Evolutionary conservation across 345 rosid species (phyloP), one percentile per base, ranked within the genome.

Genomic region (Camelina neglecta): DNA sequence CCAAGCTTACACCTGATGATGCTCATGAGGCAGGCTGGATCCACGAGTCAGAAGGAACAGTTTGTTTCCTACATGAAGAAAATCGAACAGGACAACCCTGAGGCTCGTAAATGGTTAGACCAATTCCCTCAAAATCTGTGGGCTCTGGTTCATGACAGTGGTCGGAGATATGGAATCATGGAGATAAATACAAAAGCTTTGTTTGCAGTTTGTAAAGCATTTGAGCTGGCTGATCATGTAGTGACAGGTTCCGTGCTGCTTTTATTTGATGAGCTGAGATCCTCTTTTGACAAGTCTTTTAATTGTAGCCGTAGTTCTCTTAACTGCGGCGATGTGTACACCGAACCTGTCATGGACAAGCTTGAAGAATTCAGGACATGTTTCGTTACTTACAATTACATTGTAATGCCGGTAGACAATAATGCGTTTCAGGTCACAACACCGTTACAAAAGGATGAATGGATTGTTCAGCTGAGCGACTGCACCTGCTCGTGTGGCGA

Each of bases 91-190:
- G 18, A 0, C 29, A 45, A 48, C 2, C 35, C 65, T 18, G 65
- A 58, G 45, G 74, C 65, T 13, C 42, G 74, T 54, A 58, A 35
- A 35, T 71, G 75, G 59, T 50, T 71, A 13, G 58, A 48, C 24
- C 36, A 20, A 21, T 8, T 59, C 11, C 67, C 16, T 35, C 67
- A 21, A 15, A 13, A 48, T 48, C 12, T 60, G 49, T 71, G 59
- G 67, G 36, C 75, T 47, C 67, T 71, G 6, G 59, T 35, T 60
- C 75, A 71, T 60, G 59, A 71, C 75, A 21, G 2, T 47, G 75
- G 75, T 23, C 38, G 7, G 1, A 71, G 74, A 71, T 71, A 71
- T 1, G 48, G 66, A 36, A 0, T 35, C 1, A 15, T 38, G 24
- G 29, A 3, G 29, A 26, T 26, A 26, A 26, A 26, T 26, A 26